A percentile compares a stretch with the other conserved stretches of the same genome.
These are phyloP conservation scores for Aspergillus sp. DNA, from an alignment of 2,329 filamentous ascomycete genomes.

Conservation along the genomic window DNA sequence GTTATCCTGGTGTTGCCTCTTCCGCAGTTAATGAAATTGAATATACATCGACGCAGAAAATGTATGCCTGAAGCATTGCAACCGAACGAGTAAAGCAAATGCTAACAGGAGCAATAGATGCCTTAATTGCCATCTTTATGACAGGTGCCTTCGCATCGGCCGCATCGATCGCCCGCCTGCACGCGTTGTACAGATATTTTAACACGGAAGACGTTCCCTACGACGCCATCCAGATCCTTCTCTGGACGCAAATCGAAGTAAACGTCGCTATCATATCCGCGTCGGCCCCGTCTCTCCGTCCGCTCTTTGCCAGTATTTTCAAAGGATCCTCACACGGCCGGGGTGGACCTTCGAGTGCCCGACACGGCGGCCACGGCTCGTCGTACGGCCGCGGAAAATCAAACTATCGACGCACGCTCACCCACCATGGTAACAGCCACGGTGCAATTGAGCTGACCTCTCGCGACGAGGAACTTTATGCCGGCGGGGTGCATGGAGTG, in stretches of 20 bases:
- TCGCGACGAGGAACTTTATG: not conserved
- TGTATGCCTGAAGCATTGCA: not conserved
- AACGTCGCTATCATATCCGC: conserved; percentile 18
- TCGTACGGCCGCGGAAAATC: not conserved
- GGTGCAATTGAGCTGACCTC: conserved; percentile 6
- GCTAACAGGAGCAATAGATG: not conserved
- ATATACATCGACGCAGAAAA: conserved; percentile 8
- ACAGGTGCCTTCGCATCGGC: conserved; percentile 14
- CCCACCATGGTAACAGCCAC: not conserved
- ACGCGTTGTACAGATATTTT: conserved; percentile 16
- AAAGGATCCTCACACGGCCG: conserved; percentile 8
- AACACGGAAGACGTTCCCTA: conserved; percentile 12
- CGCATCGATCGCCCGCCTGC: conserved; percentile 15
- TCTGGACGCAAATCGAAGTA: conserved; percentile 15
- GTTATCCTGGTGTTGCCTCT: conserved; percentile 13
- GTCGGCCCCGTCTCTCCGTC: conserved; percentile 14
- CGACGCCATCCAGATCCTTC: conserved; percentile 8
- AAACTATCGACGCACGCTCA: not conserved
- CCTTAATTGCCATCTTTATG: conserved; percentile 12
- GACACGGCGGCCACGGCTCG: not conserved
- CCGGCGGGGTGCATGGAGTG: not conserved
- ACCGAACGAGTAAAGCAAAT: not conserved
- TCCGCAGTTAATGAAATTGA: conserved; percentile 9
- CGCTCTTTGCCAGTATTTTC: conserved; percentile 7
- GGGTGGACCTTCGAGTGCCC: not conserved